Conservation (phyloP, 192 early-diverging fungal genomes). For the Backusella parvicylindrica region DNA sequence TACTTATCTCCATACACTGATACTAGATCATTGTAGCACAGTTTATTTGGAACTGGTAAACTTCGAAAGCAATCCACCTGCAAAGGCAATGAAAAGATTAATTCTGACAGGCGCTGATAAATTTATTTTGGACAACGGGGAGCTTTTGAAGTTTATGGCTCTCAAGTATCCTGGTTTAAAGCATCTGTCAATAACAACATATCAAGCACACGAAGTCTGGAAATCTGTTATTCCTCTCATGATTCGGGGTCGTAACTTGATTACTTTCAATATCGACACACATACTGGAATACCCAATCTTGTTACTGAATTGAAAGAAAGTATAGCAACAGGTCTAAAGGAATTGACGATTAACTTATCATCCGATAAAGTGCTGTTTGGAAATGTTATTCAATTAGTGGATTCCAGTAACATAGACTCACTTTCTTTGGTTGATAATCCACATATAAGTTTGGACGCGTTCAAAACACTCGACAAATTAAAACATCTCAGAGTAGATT, state of each 20-base stretch:
- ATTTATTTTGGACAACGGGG: neutral
- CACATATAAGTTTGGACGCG: too few species aligned
- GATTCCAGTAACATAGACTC: too few species aligned
- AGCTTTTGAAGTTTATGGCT: neutral
- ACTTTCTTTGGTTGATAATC: too few species aligned
- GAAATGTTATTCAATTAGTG: too few species aligned
- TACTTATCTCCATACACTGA: neutral
- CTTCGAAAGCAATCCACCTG: neutral
- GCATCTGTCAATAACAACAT: neutral
- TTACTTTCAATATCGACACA: too few species aligned
- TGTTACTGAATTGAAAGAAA: too few species aligned
- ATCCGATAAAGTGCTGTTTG: too few species aligned
- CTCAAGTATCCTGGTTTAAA: neutral
- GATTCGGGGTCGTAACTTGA: neutral
- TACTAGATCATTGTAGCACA: neutral
- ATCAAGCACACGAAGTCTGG: neutral
- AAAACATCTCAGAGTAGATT: too few species aligned
- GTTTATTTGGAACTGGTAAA: neutral
- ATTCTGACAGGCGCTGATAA: neutral
- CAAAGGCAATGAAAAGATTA: neutral
- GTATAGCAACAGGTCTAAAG: too few species aligned
- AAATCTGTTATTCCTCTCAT: neutral
- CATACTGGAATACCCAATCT: too few species aligned
- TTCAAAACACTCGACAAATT: too few species aligned
- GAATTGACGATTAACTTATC: too few species aligned